Base-by-base conservation (phyloP, 768 basidiomycete genomes). In the Agaricus subrufescens region DNA sequence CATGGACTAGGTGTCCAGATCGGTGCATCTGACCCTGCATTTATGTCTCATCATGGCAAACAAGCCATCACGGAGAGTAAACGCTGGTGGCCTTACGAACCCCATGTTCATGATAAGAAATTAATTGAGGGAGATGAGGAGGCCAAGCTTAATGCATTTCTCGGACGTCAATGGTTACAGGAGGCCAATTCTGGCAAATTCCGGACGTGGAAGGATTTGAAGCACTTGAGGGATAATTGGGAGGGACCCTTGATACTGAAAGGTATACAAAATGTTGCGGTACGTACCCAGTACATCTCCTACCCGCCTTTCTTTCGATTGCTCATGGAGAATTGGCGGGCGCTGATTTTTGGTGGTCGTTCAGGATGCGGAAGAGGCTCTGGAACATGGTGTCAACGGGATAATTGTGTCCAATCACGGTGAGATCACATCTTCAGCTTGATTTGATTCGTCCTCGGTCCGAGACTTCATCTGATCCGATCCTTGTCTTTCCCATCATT, bases 371-470 rank as follows among this genome's bases (percentile, higher is more conserved):
- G 81, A 87, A 64, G 81, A 77, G 62, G 86, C 87, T 0, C 65
- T 89, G 12, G 81, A 87, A 27, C 62, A 76, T 19, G 81, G 86
- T 1, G 75, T 83, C 12, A 80, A 91, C 54, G 90, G 87, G 1
- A 87, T 93, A 56, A 67, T 93, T 47, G 86, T 92, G 14, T 90
- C 87, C 9, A 94, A 91, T 63, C 90, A 92, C 60, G 88, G 87
- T 86, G 47, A 30, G 75, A 63, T 46, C 44, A 31, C 23, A 14
- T 14, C 14, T 19, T 26, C 40, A 34, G 11, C 11, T 34, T 34
- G 11, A 8, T 34, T 14, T 46, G 27, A 23, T 12, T 19, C 31
- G 6, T 9, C 3, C 3, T 50, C 25, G 14, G 38, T 29, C 56
- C 49, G 15, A 48, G 23, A 23, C 43, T 46, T 26, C 51, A 19